Conservation (phyloP, 805 yeast genomes). For the Pichia occidentalis region DNA sequence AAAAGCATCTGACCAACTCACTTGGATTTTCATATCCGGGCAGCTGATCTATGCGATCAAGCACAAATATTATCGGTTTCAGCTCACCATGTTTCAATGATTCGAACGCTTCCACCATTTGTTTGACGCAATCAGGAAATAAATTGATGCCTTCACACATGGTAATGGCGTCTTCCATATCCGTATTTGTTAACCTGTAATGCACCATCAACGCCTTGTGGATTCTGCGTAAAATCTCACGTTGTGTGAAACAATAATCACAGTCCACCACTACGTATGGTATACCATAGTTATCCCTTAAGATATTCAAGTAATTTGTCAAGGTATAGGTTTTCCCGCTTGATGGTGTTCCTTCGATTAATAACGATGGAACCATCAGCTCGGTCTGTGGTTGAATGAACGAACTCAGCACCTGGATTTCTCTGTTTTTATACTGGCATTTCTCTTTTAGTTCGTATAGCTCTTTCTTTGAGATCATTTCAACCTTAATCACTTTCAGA, state of each 20-base stretch:
- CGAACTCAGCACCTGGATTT: constrained; percentile 32
- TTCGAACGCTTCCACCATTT: constrained; percentile 19
- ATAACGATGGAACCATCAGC: constrained; percentile 31
- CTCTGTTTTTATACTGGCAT: constrained; percentile 27
- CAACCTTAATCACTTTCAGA: too few species aligned
- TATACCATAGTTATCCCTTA: constrained; percentile 18
- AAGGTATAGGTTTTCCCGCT: constrained; percentile 43
- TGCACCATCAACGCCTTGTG: constrained; percentile 19
- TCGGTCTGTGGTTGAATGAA: constrained; percentile 29
- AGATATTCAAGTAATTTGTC: constrained; percentile 25
- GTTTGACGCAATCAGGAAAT: constrained; percentile 37
- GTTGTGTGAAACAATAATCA: constrained; percentile 38
- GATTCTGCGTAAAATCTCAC: constrained; percentile 37
- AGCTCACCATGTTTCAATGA: neutral
- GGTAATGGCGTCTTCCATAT: constrained; percentile 5
- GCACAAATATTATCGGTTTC: constrained; percentile 37
- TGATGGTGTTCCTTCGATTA: constrained; percentile 44
- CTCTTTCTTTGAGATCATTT: constrained; percentile 8
- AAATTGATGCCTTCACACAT: constrained; percentile 37
- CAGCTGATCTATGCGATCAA: constrained; percentile 39
- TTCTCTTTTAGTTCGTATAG: neutral
- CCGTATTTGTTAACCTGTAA: constrained; percentile 9
- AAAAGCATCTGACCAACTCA: constrained; percentile 36
- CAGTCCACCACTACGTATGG: constrained; percentile 34
- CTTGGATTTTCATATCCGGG: constrained; percentile 31